Base-by-base conservation (phyloP, 257 asterid genomes). In the Avicennia marina region DNA sequence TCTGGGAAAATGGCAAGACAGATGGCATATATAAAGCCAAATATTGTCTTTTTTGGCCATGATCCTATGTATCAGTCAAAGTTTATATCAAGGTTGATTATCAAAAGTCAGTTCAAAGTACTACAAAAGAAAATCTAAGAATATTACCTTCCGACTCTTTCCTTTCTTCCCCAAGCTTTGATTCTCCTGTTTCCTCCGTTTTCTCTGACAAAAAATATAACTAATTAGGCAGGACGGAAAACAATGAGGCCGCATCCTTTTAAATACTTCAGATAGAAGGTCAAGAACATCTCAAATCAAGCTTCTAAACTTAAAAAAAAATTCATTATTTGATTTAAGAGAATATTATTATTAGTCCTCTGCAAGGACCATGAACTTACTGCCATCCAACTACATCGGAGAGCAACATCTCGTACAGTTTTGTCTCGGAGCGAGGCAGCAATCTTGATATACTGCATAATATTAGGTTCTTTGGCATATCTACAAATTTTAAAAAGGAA, bases 351-450 rank as follows among this genome's bases (percentile, higher is more conserved):
- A 18, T 40, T 25, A 46, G 26, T 34, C 19, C 67, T 56, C 65
- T 46, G 44, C 40, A 71, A 58, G 50, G 62, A 26, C 34, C 43
- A 62, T 59, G 46, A 73, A 67, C 94, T 75, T 60, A 89, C 96
- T 78, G 60, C 65, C 83, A 85, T 85, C 96, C 96, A 89, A 81
- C 87, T 81, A 81, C 96, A 85, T 56, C 96, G 82, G 68, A 89
- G 77, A 57, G 96, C 96, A 60, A 89, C 96, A 58, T 89, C 96
- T 3, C 96, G 89, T 11, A 89, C 95, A 59, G 81, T 85, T 74
- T 89, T 89, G 54, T 89, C 94, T 3, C 75, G 85, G 65, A 89
- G 88, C 15, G 72, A 51, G 27, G 96, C 88, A 16, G 94, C 95
- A 57, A 85, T 89, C 74, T 89, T 89, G 53, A 89, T 79, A 50